These are phyloP conservation scores for Sicyos edulis DNA, from an alignment of 306 rosid genomes.

Conservation along the genomic window DNA sequence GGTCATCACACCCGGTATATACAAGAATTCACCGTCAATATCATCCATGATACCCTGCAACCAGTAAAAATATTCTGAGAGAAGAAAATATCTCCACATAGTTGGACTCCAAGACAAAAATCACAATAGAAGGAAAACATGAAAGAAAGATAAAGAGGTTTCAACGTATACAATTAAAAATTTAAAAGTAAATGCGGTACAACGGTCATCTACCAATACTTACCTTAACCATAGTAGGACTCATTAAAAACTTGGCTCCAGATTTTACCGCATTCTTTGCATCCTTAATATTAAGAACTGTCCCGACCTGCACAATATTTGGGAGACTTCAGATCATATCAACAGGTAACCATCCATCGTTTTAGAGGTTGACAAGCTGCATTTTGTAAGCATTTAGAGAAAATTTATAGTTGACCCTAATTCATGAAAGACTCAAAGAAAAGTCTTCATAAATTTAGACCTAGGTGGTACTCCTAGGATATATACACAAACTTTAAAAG, in stretches of 20 bases:
- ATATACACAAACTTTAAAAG: constrained; percentile 6
- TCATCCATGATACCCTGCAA: constrained; percentile 60
- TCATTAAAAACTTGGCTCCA: constrained; percentile 93
- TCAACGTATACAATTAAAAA: not conserved
- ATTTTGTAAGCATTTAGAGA: constrained; percentile 2
- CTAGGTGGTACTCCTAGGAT: not conserved
- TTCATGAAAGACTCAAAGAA: constrained; percentile 1
- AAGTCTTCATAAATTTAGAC: constrained; percentile 7
- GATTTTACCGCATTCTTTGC: constrained; percentile 56
- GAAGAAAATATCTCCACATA: not conserved
- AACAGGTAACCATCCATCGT: not conserved
- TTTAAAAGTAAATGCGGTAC: not conserved
- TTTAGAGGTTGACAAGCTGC: not conserved
- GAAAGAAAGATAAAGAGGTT: not conserved
- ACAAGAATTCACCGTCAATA: constrained; percentile 44
- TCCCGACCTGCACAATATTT: constrained; percentile 63
- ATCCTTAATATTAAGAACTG: constrained; percentile 72
- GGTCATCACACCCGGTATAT: constrained; percentile 89
- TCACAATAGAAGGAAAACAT: not conserved
- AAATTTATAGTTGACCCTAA: not conserved
- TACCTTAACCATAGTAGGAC: constrained; percentile 77
- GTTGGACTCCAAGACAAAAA: not conserved
- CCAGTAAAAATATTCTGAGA: not conserved
- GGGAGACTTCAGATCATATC: constrained; percentile 27
- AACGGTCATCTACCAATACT: constrained; percentile 13